These are phyloP conservation scores for Wakefieldia striispora DNA, from an alignment of 768 basidiomycete species.

Conservation along the genomic window DNA sequence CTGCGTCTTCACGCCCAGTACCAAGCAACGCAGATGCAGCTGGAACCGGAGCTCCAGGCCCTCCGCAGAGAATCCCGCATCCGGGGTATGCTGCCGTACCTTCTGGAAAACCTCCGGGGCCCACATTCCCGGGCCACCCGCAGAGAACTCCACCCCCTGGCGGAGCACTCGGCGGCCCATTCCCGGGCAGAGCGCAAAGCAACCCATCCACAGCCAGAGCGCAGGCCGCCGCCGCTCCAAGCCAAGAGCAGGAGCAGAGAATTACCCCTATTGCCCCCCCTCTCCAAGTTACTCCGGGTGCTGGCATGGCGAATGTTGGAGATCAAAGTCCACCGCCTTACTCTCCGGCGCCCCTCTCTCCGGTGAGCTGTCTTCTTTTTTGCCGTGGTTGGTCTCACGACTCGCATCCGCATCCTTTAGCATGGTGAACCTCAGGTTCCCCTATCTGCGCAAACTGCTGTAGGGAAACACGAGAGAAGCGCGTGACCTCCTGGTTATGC, in stretches of 20 bases:
- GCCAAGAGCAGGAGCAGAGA: not conserved
- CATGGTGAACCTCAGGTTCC: conserved; percentile 2
- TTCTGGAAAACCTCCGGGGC: not conserved
- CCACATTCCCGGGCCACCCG: not conserved
- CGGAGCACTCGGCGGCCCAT: not conserved
- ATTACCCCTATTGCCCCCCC: not conserved
- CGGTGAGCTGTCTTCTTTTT: conserved; percentile 17
- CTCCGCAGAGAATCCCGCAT: not conserved
- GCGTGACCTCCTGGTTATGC: not conserved
- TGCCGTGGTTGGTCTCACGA: not conserved
- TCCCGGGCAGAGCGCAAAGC: not conserved
- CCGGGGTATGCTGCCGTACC: not conserved
- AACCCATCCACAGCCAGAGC: not conserved
- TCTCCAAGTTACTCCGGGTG: not conserved
- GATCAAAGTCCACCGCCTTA: conserved; percentile 23
- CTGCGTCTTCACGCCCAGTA: not conserved
- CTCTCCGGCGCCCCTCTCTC: conserved; percentile 19
- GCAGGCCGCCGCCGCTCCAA: not conserved
- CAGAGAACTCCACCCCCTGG: not conserved
- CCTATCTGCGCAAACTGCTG: conserved; percentile 3
- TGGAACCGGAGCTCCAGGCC: not conserved
- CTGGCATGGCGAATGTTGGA: not conserved
- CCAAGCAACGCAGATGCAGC: too few relatives aligned
- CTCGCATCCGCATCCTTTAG: not conserved
- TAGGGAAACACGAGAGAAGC: not conserved